Base-by-base conservation (phyloP, 2,329 filamentous ascomycete species). In the Cordyceps fumosorosea region DNA sequence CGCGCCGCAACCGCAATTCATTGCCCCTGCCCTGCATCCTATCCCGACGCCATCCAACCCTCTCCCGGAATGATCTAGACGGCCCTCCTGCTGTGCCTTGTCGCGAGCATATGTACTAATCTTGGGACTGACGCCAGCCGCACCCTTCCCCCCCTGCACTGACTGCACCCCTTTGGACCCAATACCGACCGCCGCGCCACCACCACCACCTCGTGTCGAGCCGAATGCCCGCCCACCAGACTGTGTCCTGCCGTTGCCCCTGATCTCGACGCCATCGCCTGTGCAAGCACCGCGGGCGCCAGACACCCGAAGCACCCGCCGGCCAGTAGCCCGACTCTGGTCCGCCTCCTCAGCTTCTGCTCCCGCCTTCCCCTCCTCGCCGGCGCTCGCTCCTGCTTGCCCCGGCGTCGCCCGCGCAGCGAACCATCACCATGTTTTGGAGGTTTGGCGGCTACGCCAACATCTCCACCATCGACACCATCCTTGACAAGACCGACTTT, bases 401-500 rank as follows among this genome's bases (percentile, higher is more conserved):
- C 45, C 51, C 42, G 59, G 60, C 53, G 52, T 45, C 22, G 22
- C 22, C 40, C 20, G 18, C 42, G 37, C 37, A 60, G 58, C 58
- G 47, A 57, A 62, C 70, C 70, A 74, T 73, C 87, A 93, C 77
- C 81, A 99, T 99, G 95, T 99, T 99, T 79, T 99, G 95, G 95
- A 89, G 93, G 79, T 99, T 98, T 84, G 93, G 95, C 84, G 92
- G 92, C 73, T 98, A 98, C 84, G 91, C 93, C 82, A 96, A 91
- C 83, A 89, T 96, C 78, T 97, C 93, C 71, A 89, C 93, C 73
- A 91, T 99, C 77, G 95, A 98, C 78, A 92, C 89, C 69, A 90
- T 99, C 72, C 91, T 99, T 75, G 95, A 99, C 75, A 96, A 96
- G 77, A 87, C 96, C 69, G 90, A 96, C 77, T 93, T 97, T 74